Percentiles rank a stretch among this genome's conserved stretches.
These are phyloP conservation scores for Agrocybe praecox DNA, from an alignment of 768 basidiomycete genomes.

Conservation along the genomic window DNA sequence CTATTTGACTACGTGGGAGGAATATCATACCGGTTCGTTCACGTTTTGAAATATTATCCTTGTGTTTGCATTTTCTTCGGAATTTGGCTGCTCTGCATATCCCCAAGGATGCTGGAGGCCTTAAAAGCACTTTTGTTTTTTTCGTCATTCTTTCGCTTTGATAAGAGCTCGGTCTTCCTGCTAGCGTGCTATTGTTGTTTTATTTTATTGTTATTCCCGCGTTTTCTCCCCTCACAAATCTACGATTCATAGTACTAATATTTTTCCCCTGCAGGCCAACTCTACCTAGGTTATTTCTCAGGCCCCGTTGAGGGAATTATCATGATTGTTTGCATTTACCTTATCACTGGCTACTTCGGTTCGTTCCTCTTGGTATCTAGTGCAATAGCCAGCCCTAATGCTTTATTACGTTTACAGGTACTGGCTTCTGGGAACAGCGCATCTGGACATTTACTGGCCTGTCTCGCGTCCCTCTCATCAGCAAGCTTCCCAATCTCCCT, in stretches of 20 bases:
- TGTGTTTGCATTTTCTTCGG: not conserved
- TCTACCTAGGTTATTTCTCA: slow-evolving; percentile 92
- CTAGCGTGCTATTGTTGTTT: no score
- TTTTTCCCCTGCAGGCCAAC: slow-evolving; percentile 55
- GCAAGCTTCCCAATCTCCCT: slow-evolving; percentile 63
- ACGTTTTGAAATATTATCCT: not conserved
- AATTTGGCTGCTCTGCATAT: not conserved
- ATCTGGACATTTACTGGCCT: slow-evolving; percentile 62
- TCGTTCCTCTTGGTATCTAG: slow-evolving; percentile 15
- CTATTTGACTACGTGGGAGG: slow-evolving; percentile 81
- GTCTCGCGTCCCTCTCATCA: slow-evolving; percentile 50
- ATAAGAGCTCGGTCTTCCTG: no score
- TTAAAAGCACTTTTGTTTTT: no score
- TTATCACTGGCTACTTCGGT: slow-evolving; percentile 80
- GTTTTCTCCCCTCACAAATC: not conserved
- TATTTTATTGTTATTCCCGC: no score
- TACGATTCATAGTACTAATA: not conserved
- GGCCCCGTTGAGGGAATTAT: slow-evolving; percentile 97
- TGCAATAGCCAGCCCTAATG: not conserved
- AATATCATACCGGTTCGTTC: slow-evolving; percentile 80
- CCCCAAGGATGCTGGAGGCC: no score
- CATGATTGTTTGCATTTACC: slow-evolving; percentile 76
- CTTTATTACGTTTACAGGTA: slow-evolving; percentile 44
- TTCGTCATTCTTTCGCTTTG: no score
- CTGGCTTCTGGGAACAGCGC: slow-evolving; percentile 79